Base-by-base conservation (phyloP, 164 flowering plant genomes). In the grape (Vitis vinifera) region DNA sequence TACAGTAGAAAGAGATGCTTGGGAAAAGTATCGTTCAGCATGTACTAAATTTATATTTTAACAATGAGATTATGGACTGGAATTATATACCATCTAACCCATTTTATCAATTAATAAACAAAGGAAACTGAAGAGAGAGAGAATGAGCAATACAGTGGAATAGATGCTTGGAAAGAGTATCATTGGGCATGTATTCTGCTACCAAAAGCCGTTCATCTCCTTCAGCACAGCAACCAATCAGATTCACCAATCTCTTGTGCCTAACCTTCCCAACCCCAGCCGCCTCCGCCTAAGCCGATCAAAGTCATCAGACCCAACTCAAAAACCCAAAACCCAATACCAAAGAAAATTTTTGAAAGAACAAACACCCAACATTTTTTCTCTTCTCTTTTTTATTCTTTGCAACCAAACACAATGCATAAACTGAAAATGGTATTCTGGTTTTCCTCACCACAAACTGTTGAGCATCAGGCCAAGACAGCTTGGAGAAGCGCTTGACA, bases 401-500 rank as follows among this genome's bases (percentile, higher is more conserved):
- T 23, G 5, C 3, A 9, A 11, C 9, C 2, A n/a, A 55, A 65
- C 14, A 37, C 30, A 59, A 56, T 14, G 5, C 37, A 27, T 10
- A 53, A 50, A 69, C 16, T 1, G 51, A 9, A 61, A 44, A 62
- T 15, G 65, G 12, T 37, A 8, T 15, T 12, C 53, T 5, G 7
- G 11, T 23, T 31, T 16, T 11, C 31, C 68, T 75, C 30, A 90
- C 94, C 77, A 81, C 79, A 69, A 88, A 90, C 74, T 87, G 95
- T 44, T 83, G 85, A 30, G 95, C 68, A 62, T 90, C 92, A n/a
- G 95, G 97, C 97, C 97, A 91, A 0, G 97, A 88, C 71, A 64
- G 85, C 71, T 82, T 86, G 9, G 92, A 86, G 71, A 91, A 91
- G 49, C 92, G 87, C 68, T 91, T 91, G 15, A 91, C 78, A 15